Conservation (phyloP, 768 basidiomycete species). For the Hydnomerulius pinastri region DNA sequence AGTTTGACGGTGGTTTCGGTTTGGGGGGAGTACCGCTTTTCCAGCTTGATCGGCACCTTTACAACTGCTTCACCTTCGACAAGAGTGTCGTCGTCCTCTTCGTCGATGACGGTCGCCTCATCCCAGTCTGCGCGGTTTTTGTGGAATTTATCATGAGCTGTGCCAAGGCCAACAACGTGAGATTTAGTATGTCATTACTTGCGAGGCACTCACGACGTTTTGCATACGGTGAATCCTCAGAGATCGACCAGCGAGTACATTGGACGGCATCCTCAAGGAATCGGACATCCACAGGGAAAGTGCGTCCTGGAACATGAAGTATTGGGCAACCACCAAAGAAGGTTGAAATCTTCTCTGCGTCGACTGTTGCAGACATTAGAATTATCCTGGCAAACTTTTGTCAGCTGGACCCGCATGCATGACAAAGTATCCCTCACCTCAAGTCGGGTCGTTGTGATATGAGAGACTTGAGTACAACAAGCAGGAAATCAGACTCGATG, state of each 20-base stretch:
- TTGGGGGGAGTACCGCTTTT: constrained; percentile 76
- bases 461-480: constrained; percentile 89
- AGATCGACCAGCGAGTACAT: constrained; percentile 73
- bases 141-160: constrained; percentile 66
- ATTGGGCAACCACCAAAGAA: constrained; percentile 89
- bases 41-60: constrained; percentile 49
- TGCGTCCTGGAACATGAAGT: constrained; percentile 89
- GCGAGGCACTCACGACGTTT: constrained; percentile 52
- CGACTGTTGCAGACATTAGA: constrained; percentile 96
- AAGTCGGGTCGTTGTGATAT: constrained; percentile 75
- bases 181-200: not conserved
- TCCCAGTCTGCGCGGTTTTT: constrained; percentile 76
- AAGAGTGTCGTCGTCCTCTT: constrained; percentile 64
- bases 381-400: constrained; percentile 59
- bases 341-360: constrained; percentile 83
- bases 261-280: constrained; percentile 94
- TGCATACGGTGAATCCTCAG: constrained; percentile 81
- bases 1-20: constrained; percentile 81
- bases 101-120: constrained; percentile 61
- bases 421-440: constrained; percentile 56
- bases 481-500: constrained; percentile 95
- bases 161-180: constrained; percentile 1
- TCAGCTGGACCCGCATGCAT: constrained; percentile 2
- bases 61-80: constrained; percentile 17
- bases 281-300: constrained; percentile 85